A percentile compares a stretch with the other conserved stretches of the same genome.
These are phyloP conservation scores for Ceratocystis colombiana DNA, from an alignment of 2,329 filamentous ascomycete genomes.

Conservation along the genomic window DNA sequence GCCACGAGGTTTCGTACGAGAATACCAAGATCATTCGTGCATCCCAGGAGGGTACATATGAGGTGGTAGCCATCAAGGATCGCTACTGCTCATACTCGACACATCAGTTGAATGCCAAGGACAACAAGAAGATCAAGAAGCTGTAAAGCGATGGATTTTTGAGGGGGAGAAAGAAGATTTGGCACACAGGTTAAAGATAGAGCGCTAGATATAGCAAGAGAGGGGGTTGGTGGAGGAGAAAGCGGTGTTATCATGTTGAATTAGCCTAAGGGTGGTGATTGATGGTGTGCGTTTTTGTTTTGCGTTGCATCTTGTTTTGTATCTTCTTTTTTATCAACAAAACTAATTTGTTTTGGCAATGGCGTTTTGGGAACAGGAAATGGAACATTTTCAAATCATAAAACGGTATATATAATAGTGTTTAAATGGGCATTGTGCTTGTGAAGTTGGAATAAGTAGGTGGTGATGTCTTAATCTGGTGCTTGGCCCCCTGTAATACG, in stretches of 20 bases:
- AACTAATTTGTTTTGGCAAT: slow-evolving; percentile 22
- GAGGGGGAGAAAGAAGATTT: background rate
- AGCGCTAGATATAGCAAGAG: background rate
- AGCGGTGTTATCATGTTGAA: background rate
- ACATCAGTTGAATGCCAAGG: slow-evolving; percentile 46
- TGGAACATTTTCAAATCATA: slow-evolving; percentile 25
- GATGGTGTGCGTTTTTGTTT: slow-evolving; percentile 12
- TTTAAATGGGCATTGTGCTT: background rate
- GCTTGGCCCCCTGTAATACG: background rate
- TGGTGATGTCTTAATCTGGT: background rate
- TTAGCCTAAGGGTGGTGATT: background rate
- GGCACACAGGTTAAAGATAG: background rate
- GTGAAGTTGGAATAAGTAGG: too few species aligned
- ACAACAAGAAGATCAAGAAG: slow-evolving; percentile 33
- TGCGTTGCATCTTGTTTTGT: slow-evolving; percentile 20
- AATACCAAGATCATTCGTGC: slow-evolving; percentile 72
- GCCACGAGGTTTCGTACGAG: slow-evolving; percentile 75
- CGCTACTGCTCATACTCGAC: slow-evolving; percentile 81
- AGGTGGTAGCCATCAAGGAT: slow-evolving; percentile 94
- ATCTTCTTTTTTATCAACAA: slow-evolving; percentile 18
- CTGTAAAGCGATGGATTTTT: slow-evolving; percentile 8
- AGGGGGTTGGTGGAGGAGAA: background rate
- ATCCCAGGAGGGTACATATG: slow-evolving; percentile 91
- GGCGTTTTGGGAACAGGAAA: slow-evolving; percentile 25
- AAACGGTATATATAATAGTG: background rate